Evolutionary conservation across 768 basidiomycete genomes (phyloP), one percentile per base, ranked within the genome.

Genomic region (Calvatia gigantea): DNA sequence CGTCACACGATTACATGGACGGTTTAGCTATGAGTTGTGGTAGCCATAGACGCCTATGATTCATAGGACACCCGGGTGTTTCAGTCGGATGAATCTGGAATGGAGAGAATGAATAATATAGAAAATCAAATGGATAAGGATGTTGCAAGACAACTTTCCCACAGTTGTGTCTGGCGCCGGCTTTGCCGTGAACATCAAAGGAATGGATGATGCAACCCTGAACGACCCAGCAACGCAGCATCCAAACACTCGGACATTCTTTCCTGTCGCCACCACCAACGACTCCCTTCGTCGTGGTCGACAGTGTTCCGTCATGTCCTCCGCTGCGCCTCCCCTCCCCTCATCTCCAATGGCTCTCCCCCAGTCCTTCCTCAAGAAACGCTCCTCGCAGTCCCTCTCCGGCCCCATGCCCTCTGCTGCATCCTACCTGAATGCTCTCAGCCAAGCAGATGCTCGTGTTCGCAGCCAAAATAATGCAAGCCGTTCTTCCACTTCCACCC

Each of bases 321-420:
- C 31, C 42, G 2, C 39, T 15, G 14, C 42, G 21, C 57, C 57
- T 25, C 66, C 68, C 38, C 66, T 68, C 7, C 60, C 64, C 29
- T 72, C 81, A 46, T 87, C 86, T 3, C 86, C 86, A 37, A 87
- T 87, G 74, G 86, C 85, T 0, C 65, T 87, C 57, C 75, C 73
- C 57, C 76, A 80, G 58, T 85, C 85, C 27, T 81, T 85, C 21
- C 86, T 87, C 73, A 81, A 77, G 71, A 86, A 86, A 63, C 74
- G 74, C 46, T 72, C 73, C 11, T 60, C 63, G 25, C 67, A 61
- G 31, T 61, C 65, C 3, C 67, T 70, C 27, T 66, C 69, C 39
- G 27, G 61, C 28, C 53, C 67, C 56, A 65, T 69, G 64, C 62
- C 74, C 21, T 71, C 74, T n/a, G 75, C 75, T 15, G 73, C 74